phyloP scores from a whole-genome alignment of 2,329 filamentous ascomycete genomes.

The Sclerotinia spermophila region DNA sequence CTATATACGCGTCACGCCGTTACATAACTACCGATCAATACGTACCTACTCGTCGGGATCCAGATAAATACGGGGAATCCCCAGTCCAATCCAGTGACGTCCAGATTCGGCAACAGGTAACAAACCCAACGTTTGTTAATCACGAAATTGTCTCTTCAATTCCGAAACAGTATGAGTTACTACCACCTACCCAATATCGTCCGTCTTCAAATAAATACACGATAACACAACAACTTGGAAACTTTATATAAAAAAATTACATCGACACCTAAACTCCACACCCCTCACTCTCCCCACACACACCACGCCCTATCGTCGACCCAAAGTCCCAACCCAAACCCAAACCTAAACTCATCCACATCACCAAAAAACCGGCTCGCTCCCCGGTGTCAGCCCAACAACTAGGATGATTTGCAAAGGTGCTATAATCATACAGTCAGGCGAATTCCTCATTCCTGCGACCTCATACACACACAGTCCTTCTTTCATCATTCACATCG shows the following conservation, averaged over 20 bases:
- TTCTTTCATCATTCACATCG: background rate
- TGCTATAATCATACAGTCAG: no score
- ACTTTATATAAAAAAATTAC: no score
- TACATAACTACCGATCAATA: background rate
- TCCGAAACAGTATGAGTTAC: background rate
- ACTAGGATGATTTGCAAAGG: background rate
- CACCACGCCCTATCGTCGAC: background rate
- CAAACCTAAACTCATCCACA: background rate
- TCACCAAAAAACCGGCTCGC: no score
- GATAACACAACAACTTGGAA: no score
- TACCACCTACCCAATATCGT: background rate
- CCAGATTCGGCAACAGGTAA: background rate
- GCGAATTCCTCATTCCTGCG: background rate
- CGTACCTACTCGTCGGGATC: background rate
- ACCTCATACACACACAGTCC: background rate
- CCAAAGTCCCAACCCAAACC: no score
- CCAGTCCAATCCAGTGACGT: background rate
- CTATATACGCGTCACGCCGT: background rate
- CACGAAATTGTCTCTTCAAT: background rate
- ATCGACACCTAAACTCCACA: no score
- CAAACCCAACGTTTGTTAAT: background rate
- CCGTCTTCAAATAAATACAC: background rate
- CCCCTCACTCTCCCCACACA: no score
- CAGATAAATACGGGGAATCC: slow-evolving; percentile 5
- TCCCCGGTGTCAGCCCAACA: background rate